Evolutionary conservation across 2,329 filamentous ascomycete genomes (phyloP).

Genomic region (Penicillium sp.): DNA sequence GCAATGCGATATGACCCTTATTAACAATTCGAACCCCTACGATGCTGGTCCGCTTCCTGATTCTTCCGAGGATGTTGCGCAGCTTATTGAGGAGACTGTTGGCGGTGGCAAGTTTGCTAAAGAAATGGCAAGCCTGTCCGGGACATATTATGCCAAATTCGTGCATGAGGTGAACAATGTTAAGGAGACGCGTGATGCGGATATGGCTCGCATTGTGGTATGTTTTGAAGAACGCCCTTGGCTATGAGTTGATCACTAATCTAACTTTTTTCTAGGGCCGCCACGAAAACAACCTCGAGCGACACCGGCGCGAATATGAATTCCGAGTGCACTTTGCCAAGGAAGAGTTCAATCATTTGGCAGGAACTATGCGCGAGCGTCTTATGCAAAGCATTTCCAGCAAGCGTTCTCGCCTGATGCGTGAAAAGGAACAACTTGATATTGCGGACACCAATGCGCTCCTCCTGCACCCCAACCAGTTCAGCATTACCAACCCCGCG

Average conservation of each 20-base stretch:
- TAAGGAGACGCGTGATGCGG: conserved; percentile 82
- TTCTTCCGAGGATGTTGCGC: conserved; percentile 64
- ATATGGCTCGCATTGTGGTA: conserved; percentile 80
- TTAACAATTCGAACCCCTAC: conserved; percentile 83
- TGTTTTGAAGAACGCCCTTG: conserved; percentile 27
- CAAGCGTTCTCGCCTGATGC: conserved; percentile 58
- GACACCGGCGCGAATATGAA: conserved; percentile 57
- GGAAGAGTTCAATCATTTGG: conserved; percentile 62
- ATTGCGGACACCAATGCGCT: conserved; percentile 66
- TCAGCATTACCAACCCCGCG: conserved; percentile 64
- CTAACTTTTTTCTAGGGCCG: conserved; percentile 48
- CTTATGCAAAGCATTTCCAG: conserved; percentile 59
- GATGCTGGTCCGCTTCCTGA: conserved; percentile 67
- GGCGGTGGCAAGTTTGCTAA: conserved; percentile 65
- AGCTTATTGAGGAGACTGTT: conserved; percentile 59
- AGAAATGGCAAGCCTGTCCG: conserved; percentile 65
- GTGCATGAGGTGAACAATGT: conserved; percentile 83
- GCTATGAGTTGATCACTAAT: neutral
- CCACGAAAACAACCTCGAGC: conserved; percentile 56
- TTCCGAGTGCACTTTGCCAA: conserved; percentile 63
- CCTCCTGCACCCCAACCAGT: conserved; percentile 65
- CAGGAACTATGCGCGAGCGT: conserved; percentile 61
- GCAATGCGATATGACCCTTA: conserved; percentile 85
- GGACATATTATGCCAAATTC: conserved; percentile 82
- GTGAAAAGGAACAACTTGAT: conserved; percentile 67